Evolutionary conservation across 805 yeast genomes (phyloP), one percentile per base, ranked within the genome.

Genomic region (Ogataea paradorogensis): DNA sequence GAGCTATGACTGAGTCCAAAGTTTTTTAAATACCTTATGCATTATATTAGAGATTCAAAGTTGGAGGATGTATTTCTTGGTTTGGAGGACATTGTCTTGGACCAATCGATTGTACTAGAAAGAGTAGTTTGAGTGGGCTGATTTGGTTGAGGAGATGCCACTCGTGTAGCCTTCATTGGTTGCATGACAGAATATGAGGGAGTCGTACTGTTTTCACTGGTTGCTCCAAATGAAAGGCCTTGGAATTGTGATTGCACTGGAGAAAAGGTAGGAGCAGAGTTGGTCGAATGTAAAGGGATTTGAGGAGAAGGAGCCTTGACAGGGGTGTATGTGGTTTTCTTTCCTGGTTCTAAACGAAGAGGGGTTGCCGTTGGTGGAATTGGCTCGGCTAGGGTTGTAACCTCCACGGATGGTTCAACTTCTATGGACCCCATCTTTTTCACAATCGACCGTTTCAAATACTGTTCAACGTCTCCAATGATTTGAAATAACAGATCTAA

Each of bases 131-230:
- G 38, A 2, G 42, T 10, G 9, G 33, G 31, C 13, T 15, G 33
- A 4, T 39, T 15, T n/a, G 40, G 38, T 5, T 48, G 35, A 7
- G 46, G 43, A 8, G 48, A 36, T 6, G 44, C 9, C 13, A 40
- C 27, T 16, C 38, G 29, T 1, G 51, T 45, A 23, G 49, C 44
- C 23, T 41, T 50, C 55, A 51, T 51, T 11, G 58, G 58, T 43
- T 48, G 53, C 58, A 53, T 50, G 13, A 50, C n/a, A 8, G 43
- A 26, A 21, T 32, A 31, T 7, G 35, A 7, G 24, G 45, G 29
- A 15, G 14, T 14, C 20, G 26, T 3, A 9, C 7, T 23, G 25
- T 5, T 23, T 23, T 4, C 20, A 18, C 21, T 8, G 2, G 37
- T 36, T 20, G 42, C 38, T 15, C 40, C 47, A 38, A 43, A 39